Evolutionary conservation across 2,329 filamentous ascomycete genomes (phyloP).

Genomic region (Aureobasidium leucospermi): DNA sequence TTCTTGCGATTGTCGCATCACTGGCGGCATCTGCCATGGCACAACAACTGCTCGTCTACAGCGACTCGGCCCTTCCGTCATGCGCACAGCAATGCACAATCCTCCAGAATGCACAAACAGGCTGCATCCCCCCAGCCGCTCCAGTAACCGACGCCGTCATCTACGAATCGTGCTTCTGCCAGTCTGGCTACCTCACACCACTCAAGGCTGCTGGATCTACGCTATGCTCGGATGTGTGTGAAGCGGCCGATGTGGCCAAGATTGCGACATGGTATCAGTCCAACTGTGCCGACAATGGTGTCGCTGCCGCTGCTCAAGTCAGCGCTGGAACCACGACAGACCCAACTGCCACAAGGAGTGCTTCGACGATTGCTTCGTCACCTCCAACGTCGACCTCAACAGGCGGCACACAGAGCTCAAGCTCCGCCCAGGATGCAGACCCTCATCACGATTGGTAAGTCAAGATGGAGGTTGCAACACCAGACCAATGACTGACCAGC

Average conservation of each 20-base stretch:
- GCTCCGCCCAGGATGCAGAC: constrained; percentile 17
- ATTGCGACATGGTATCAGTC: constrained; percentile 65
- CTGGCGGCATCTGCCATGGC: not conserved
- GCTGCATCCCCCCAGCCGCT: constrained; percentile 56
- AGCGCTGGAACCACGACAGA: constrained; percentile 15
- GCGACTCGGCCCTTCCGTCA: constrained; percentile 28
- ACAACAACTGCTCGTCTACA: constrained; percentile 25
- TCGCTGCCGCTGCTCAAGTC: constrained; percentile 25
- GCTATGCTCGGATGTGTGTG: constrained; percentile 52
- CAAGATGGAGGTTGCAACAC: not conserved
- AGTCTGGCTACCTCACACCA: constrained; percentile 49
- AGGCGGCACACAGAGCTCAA: constrained; percentile 23
- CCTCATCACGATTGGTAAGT: constrained; percentile 19
- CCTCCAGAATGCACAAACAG: constrained; percentile 56
- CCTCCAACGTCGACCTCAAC: constrained; percentile 15
- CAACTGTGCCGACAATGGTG: constrained; percentile 51
- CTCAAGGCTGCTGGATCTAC: constrained; percentile 51
- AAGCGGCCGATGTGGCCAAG: constrained; percentile 44
- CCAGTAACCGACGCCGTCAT: constrained; percentile 42
- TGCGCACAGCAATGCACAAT: constrained; percentile 30
- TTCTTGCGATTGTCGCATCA: not conserved
- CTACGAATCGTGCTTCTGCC: constrained; percentile 69
- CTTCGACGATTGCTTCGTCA: constrained; percentile 11
- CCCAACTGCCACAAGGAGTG: not conserved
- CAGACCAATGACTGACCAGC: not conserved